Conservation (phyloP, 129 eudicot genomes). For the Ambrosia artemisiifolia region DNA sequence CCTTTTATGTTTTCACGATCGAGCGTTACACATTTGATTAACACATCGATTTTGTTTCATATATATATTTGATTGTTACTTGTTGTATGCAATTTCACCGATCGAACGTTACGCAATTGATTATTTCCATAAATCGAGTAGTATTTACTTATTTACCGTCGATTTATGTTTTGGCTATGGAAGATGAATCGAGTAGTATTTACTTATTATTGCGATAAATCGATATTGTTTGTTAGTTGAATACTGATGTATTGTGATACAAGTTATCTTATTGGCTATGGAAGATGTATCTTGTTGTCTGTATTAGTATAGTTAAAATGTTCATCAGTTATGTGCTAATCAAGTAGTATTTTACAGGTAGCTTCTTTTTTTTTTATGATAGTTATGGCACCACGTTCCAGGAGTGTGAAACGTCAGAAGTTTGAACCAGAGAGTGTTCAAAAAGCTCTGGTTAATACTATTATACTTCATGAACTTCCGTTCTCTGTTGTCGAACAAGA, state of each 20-base stretch:
- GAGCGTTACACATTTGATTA: background rate
- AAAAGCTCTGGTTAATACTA: constrained; percentile 4
- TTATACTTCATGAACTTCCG: constrained; percentile 9
- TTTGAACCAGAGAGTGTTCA: background rate
- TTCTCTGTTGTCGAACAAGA: constrained; percentile 4
- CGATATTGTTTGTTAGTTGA: too few relatives aligned
- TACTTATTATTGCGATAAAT: too few relatives aligned
- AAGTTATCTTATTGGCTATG: too few relatives aligned
- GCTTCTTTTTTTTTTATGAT: background rate
- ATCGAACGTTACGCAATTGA: too few relatives aligned
- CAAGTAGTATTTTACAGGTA: too few relatives aligned
- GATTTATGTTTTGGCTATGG: too few relatives aligned
- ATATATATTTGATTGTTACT: background rate
- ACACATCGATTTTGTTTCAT: background rate
- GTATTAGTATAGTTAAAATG: background rate
- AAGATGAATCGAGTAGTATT: too few relatives aligned
- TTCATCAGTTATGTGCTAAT: too few relatives aligned
- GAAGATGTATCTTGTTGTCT: background rate
- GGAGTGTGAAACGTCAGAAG: background rate
- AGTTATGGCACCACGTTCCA: background rate
- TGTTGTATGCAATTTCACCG: too few relatives aligned
- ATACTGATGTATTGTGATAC: too few relatives aligned
- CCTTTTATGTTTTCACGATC: background rate
- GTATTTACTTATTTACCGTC: too few relatives aligned
- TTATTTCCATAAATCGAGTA: too few relatives aligned